These are phyloP conservation scores for Exophiala calicioides DNA, from an alignment of 2,329 filamentous ascomycete genomes.

Conservation along the genomic window DNA sequence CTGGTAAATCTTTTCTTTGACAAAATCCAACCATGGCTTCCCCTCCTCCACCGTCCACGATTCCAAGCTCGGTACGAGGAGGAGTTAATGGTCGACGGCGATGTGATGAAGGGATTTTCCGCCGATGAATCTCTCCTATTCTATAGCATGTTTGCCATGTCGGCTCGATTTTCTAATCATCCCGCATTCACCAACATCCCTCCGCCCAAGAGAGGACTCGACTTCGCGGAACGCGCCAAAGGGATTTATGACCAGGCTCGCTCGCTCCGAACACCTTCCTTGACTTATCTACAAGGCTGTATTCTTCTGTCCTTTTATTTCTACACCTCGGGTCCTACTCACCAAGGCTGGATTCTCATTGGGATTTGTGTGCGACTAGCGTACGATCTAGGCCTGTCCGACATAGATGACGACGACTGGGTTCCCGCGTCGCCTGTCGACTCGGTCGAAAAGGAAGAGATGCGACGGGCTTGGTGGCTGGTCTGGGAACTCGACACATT, in stretches of 20 bases:
- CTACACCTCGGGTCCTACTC: slow-evolving; percentile 23
- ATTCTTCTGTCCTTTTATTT: slow-evolving; percentile 24
- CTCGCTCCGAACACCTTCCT: slow-evolving; percentile 7
- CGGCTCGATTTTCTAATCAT: slow-evolving; percentile 23
- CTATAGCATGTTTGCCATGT: slow-evolving; percentile 25
- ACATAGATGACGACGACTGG: slow-evolving; percentile 66
- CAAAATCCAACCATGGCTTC: slow-evolving; percentile 79
- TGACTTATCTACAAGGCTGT: slow-evolving; percentile 24
- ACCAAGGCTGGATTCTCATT: slow-evolving; percentile 78
- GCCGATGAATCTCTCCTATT: slow-evolving; percentile 20
- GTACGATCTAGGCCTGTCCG: slow-evolving; percentile 86
- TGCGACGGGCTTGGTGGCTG: slow-evolving; percentile 22
- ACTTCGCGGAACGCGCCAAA: slow-evolving; percentile 18
- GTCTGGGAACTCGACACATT: slow-evolving; percentile 27
- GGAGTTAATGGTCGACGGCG: slow-evolving; percentile 11
- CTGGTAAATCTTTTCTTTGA: slow-evolving; percentile 89
- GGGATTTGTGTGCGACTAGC: slow-evolving; percentile 87
- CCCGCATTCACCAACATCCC: slow-evolving; percentile 12
- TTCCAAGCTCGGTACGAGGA: slow-evolving; percentile 49
- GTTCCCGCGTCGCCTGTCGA: slow-evolving; percentile 5
- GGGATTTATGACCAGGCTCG: slow-evolving; percentile 16
- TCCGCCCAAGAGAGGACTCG: slow-evolving; percentile 16
- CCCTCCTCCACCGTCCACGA: slow-evolving; percentile 85
- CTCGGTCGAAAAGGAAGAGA: slow-evolving; percentile 20
- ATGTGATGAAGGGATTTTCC: slow-evolving; percentile 20